Base-by-base conservation (phyloP, 257 asterid genomes). In the Nicotiana paniculata region DNA sequence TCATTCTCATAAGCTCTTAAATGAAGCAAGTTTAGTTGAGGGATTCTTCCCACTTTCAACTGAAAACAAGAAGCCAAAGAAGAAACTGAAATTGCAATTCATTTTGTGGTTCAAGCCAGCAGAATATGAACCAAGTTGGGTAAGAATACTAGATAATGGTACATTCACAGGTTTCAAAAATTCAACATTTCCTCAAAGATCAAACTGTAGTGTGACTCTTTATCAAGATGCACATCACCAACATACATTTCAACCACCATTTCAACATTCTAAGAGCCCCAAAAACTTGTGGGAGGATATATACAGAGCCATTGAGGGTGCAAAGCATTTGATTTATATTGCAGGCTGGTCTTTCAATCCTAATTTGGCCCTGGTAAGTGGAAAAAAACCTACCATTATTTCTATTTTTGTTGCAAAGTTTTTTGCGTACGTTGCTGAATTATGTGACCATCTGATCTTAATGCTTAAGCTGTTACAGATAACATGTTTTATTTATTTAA, bases 311-410 rank as follows among this genome's bases (percentile, higher is more conserved):
- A 87, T 95, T 77, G 97, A 90, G 51, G 97, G 90, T 21, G 97
- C 98, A 59, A 95, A 91, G 85, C 96, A 92, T 85, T 89, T 92
- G 90, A 70, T 95, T 75, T 95, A 95, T 84, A 89, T 93, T 72
- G 98, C 91, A 5, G 97, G 97, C 51, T 95, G 97, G 98, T 92
- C 98, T 51, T 88, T 95, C 30, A 87, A 93, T 90, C 97, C 98
- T 16, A 87, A 85, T 3, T 67, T 93, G 78, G 90, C 89, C 54
- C 79, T 95, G 85, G 98, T 95, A 83, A 88, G 91, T 1, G 77
- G 9, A 80, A 57, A 61, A 32, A 11, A 21, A 21, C 24, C 64
- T 7, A 43, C 21, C 33, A 18, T 8, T 62, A 51, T 76, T 37
- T 63, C 18, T 1, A 33, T 24, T 48, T 72, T 30, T 18, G 6